These are phyloP conservation scores for Chondrus crispus DNA, from an alignment of 23 red algal genomes.

Conservation along the genomic window DNA sequence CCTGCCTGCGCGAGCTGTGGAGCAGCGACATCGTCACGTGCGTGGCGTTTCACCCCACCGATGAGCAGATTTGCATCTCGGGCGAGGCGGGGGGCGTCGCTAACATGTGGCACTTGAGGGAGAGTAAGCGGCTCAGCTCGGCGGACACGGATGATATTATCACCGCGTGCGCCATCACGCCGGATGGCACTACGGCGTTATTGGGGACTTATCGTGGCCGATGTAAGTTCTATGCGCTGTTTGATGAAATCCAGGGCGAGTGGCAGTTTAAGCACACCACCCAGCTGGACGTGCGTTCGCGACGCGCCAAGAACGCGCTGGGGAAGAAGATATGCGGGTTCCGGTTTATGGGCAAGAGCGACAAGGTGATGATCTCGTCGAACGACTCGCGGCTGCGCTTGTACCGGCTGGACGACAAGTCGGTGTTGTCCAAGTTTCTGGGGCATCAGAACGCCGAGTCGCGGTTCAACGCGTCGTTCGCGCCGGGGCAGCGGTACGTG, in stretches of 20 bases:
- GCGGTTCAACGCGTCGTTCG: slow-evolving; percentile 64
- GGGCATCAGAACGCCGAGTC: slow-evolving; percentile 69
- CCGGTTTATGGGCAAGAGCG: slow-evolving; percentile 30
- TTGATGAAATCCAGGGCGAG: slow-evolving; percentile 78
- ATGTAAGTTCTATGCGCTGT: slow-evolving; percentile 78
- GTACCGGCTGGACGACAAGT: slow-evolving; percentile 78
- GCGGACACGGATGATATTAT: slow-evolving; percentile 76
- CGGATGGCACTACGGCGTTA: slow-evolving; percentile 82
- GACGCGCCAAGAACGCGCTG: slow-evolving; percentile 51
- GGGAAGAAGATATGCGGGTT: slow-evolving; percentile 72
- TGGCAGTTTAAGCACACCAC: slow-evolving; percentile 83
- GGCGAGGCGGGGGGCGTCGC: slow-evolving; percentile 67
- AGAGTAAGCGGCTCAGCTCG: slow-evolving; percentile 48
- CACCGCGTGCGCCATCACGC: slow-evolving; percentile 76
- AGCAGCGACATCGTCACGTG: slow-evolving; percentile 84
- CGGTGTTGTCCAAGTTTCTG: slow-evolving; percentile 68
- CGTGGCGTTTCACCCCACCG: slow-evolving; percentile 79
- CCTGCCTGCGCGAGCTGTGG: slow-evolving; percentile 72
- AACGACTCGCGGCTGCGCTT: slow-evolving; percentile 86
- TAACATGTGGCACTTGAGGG: slow-evolving; percentile 77
- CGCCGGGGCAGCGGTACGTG: slow-evolving; percentile 61
- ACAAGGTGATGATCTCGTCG: slow-evolving; percentile 81
- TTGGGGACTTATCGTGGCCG: slow-evolving; percentile 74
- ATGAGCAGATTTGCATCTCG: slow-evolving; percentile 89
- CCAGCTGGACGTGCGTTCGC: slow-evolving; percentile 85